Evolutionary conservation across 345 rosid species (phyloP), one percentile per base, ranked within the genome.

Genomic region (Carallia pectinifolia): DNA sequence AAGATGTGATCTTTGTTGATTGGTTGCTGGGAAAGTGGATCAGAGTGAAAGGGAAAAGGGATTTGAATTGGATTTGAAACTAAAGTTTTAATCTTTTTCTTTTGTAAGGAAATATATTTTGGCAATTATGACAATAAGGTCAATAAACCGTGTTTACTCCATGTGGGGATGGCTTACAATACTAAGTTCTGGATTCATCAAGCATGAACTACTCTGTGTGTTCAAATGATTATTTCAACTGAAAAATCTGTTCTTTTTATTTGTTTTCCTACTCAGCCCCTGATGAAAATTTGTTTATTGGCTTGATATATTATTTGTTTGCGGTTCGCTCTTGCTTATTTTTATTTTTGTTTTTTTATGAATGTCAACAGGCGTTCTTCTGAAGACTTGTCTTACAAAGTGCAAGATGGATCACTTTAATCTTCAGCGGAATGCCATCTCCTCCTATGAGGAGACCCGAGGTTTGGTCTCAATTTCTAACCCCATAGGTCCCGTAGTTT

Each of bases 341-440:
- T 56, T n/a, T 6, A 27, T 6, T 44, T 56, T n/a, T 6, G 16
- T 6, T 44, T 30, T 29, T 70, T 10, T 56, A 5, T 65, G 6
- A 17, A 19, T 58, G 52, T 58, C 69, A 50, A 64, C 72, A 82
- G 91, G 84, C 80, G 86, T 84, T 83, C 88, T 80, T 70, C 83
- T 76, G 82, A 69, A 66, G 78, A 80, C 47, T 75, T 48, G 47
- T 67, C 53, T 71, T 39, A 34, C 54, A 39, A 75, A 65, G 68
- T 79, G 56, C 72, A 83, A 81, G 89, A 94, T 91, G 98, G 85
- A 86, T 83, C 90, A 83, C 70, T 87, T 80, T 34, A 79, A 82
- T 81, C 80, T 85, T 75, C 95, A 88, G 88, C 87, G 84, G 88
- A 86, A 85, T 85, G 92, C 91, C 81, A 77, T 80, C 63, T 68